Conservation (phyloP, 805 yeast species). For the Candida qinlingensis region DNA sequence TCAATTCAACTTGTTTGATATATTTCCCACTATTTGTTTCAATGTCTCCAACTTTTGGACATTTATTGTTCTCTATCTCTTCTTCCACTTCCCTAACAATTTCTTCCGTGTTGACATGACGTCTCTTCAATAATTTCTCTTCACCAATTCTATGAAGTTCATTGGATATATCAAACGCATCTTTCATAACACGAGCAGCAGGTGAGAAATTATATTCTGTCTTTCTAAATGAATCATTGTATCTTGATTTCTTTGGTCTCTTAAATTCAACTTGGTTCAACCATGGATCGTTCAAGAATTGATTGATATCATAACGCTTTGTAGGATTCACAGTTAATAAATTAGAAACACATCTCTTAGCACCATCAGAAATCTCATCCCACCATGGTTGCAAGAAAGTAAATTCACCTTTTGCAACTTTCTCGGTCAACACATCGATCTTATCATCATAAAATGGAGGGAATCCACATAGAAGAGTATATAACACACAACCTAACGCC, state of each 20-base stretch:
- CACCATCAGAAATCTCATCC: constrained; percentile 73
- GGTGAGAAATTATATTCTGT: constrained; percentile 45
- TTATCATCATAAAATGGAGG: constrained; percentile 69
- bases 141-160: constrained; percentile 64
- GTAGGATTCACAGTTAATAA: constrained; percentile 67
- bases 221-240: constrained; percentile 19
- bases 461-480: constrained; percentile 65
- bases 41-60: constrained; percentile 11
- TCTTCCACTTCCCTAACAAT: constrained; percentile 26
- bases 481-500: constrained; percentile 69
- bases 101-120: constrained; percentile 7
- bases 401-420: constrained; percentile 67
- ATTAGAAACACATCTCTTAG: constrained; percentile 61
- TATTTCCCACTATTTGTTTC: constrained; percentile 19
- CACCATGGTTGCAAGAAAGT: constrained; percentile 83
- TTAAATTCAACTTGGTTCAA: constrained; percentile 25
- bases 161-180: constrained; percentile 80
- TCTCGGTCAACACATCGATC: constrained; percentile 61
- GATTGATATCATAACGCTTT: constrained; percentile 61
- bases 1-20: constrained; percentile 13
- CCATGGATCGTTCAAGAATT: constrained; percentile 73
- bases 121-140: constrained; percentile 16
- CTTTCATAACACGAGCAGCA: constrained; percentile 76
- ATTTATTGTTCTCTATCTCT: constrained; percentile 6
- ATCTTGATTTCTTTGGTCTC: constrained; percentile 17